Percentiles rank a stretch among this genome's conserved stretches.
Conservation (phyloP, 202 grass and related monocot species). For the Zoysia matrella region DNA sequence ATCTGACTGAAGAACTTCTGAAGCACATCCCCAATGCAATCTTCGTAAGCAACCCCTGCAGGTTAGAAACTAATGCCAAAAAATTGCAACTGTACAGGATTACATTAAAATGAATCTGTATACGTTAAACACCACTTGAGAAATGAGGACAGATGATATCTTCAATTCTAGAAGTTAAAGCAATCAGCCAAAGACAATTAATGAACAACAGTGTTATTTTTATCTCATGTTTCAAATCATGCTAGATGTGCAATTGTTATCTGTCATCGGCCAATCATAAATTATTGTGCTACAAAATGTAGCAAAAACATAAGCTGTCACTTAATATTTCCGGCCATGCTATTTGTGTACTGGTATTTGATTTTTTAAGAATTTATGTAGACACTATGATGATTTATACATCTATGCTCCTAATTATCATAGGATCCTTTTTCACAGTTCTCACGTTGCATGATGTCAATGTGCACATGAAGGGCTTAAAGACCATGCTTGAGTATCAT, state of each 20-base stretch:
- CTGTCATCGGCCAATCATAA: neutral
- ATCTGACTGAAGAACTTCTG: constrained; percentile 88
- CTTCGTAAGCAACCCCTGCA: constrained; percentile 97
- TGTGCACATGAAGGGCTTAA: constrained; percentile 25
- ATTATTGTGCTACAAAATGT: constrained; percentile 10
- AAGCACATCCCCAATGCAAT: constrained; percentile 91
- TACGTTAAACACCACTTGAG: neutral
- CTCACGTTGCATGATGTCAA: constrained; percentile 11
- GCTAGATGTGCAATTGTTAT: constrained; percentile 4
- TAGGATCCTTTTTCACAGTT: constrained; percentile 9
- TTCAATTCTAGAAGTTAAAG: neutral
- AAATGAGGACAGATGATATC: neutral
- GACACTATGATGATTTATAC: constrained; percentile 4
- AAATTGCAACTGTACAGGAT: constrained; percentile 16
- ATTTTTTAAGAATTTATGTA: neutral
- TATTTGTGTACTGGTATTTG: neutral
- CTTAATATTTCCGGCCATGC: neutral
- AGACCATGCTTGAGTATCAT: neutral
- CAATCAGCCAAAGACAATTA: neutral
- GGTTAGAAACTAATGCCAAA: constrained; percentile 53
- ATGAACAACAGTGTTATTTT: neutral
- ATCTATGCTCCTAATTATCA: neutral
- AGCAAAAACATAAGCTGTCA: neutral
- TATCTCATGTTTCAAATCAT: constrained; percentile 5
- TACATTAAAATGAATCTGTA: neutral